A percentile compares a stretch with the other conserved stretches of the same genome.
phyloP scores from a whole-genome alignment of 176 grass and related monocot species.

The Oryza coarctata region DNA sequence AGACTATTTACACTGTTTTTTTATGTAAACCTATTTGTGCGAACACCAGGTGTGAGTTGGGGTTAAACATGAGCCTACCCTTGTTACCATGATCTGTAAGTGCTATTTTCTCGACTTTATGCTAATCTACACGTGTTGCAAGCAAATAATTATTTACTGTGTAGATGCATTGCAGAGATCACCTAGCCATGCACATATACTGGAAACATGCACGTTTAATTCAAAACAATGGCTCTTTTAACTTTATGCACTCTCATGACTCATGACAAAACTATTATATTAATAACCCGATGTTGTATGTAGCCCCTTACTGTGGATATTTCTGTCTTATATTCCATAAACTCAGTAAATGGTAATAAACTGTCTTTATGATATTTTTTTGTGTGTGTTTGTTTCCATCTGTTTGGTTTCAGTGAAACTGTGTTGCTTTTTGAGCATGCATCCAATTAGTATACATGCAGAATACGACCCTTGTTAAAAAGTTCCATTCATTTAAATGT shows the following conservation, averaged over 20 bases:
- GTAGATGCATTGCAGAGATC: background rate
- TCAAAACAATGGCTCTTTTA: background rate
- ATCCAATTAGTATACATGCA: background rate
- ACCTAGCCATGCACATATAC: background rate
- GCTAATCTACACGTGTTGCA: background rate
- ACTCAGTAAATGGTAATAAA: no score
- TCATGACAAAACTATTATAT: background rate
- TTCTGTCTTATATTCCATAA: background rate
- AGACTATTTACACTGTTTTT: background rate
- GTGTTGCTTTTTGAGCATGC: background rate
- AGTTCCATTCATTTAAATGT: background rate
- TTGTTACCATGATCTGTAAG: background rate
- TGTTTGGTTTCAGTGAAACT: background rate
- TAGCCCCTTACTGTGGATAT: background rate
- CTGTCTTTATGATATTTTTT: background rate
- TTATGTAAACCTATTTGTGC: background rate
- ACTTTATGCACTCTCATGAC: background rate
- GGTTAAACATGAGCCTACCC: background rate
- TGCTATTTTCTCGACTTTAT: background rate
- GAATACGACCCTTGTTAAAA: background rate
- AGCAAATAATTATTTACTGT: background rate
- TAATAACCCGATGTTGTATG: constrained; percentile 34
- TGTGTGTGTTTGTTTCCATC: background rate
- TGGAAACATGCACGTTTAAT: background rate
- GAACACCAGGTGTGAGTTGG: background rate